Conservation (phyloP, 2,329 filamentous ascomycete genomes). For the Colletotrichum brevisporum region DNA sequence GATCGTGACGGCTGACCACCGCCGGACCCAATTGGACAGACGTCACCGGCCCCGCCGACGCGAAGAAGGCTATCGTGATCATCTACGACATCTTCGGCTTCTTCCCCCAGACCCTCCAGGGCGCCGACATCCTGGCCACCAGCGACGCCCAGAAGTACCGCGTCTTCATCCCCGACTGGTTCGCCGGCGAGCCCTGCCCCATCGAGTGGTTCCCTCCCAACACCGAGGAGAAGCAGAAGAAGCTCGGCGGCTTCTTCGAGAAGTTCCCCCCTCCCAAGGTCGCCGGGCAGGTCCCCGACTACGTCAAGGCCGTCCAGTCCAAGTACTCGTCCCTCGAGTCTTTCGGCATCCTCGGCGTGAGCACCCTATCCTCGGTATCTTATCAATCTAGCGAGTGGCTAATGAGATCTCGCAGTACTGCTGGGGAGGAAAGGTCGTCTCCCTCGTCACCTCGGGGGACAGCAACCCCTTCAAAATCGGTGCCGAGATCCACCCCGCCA, state of each 20-base stretch:
- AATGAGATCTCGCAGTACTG: conserved; percentile 63
- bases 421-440: conserved; percentile 79
- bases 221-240: conserved; percentile 74
- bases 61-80: conserved; percentile 71
- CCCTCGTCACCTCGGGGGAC: conserved; percentile 63
- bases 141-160: conserved; percentile 77
- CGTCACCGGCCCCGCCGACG: conserved; percentile 61
- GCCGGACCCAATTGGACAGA: conserved; percentile 51
- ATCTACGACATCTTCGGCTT: conserved; percentile 80
- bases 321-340: conserved; percentile 69
- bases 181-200: conserved; percentile 78
- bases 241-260: conserved; percentile 70
- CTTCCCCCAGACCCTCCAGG: conserved; percentile 79
- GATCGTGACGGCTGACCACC: background rate
- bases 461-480: conserved; percentile 69
- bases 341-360: conserved; percentile 73
- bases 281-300: conserved; percentile 66
- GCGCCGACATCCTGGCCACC: conserved; percentile 75
- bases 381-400: background rate
- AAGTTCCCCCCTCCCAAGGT: conserved; percentile 63
- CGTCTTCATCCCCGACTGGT: conserved; percentile 94
- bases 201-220: conserved; percentile 74
- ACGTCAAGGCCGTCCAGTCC: conserved; percentile 66
- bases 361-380: conserved; percentile 42
- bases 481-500: conserved; percentile 71